Conservation (phyloP, 768 basidiomycete genomes). For the Auricularia sp. region DNA sequence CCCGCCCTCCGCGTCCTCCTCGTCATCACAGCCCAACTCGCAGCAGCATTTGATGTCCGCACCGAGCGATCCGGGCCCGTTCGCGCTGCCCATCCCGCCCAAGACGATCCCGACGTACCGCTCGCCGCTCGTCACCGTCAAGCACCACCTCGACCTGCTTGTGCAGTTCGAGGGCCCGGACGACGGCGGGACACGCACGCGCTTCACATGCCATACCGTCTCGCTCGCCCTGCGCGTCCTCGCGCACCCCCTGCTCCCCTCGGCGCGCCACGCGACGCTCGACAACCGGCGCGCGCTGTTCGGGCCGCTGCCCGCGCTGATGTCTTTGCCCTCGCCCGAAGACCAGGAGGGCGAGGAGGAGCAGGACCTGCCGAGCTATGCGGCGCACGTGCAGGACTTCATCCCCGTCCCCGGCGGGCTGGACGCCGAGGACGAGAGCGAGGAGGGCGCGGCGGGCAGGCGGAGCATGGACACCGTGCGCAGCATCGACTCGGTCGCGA, state of each 20-base stretch:
- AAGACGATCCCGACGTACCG: neutral
- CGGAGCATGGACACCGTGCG: neutral
- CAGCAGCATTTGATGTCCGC: neutral
- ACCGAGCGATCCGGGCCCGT: neutral
- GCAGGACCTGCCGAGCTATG: constrained; percentile 65
- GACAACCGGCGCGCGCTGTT: constrained; percentile 66
- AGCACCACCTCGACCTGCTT: neutral
- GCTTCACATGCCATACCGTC: constrained; percentile 1
- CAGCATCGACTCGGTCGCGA: neutral
- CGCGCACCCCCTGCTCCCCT: constrained; percentile 58
- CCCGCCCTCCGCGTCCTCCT: neutral
- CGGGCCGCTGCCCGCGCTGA: constrained; percentile 12
- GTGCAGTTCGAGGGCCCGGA: neutral
- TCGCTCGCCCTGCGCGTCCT: constrained; percentile 83
- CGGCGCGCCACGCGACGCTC: constrained; percentile 62
- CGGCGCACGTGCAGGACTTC: constrained; percentile 72
- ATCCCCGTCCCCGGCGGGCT: neutral
- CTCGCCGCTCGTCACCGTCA: neutral
- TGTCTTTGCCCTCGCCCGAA: constrained; percentile 29
- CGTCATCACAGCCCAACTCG: neutral
- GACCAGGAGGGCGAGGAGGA: constrained; percentile 48
- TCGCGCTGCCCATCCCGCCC: neutral
- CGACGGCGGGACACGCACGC: neutral
- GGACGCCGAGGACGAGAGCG: neutral
- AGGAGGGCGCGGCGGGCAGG: neutral